phyloP scores from a whole-genome alignment of 805 yeast species.

The Nadsonia fulvescens region DNA sequence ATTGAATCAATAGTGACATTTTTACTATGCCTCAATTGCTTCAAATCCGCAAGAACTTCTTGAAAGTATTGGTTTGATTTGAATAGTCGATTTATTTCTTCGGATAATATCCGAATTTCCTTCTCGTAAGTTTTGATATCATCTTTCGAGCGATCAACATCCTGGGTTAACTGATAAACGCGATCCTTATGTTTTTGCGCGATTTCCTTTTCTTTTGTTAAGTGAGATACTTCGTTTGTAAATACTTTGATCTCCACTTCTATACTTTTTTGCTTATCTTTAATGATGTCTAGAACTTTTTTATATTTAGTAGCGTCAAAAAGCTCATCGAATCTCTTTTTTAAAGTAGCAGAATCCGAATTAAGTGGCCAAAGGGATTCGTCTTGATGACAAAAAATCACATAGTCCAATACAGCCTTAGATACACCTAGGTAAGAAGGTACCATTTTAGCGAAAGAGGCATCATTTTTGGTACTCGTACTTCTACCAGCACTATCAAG shows the following conservation, averaged over 20 bases:
- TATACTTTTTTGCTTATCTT: conserved; percentile 60
- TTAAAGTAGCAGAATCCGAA: conserved; percentile 73
- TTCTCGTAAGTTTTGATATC: conserved; percentile 32
- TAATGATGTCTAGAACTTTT: conserved; percentile 69
- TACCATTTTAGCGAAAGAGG: too few species aligned
- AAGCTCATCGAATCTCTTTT: conserved; percentile 88
- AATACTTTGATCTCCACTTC: conserved; percentile 54
- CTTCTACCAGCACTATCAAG: too few species aligned
- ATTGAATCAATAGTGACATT: conserved; percentile 32
- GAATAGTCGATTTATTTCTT: conserved; percentile 45
- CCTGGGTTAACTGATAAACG: conserved; percentile 24
- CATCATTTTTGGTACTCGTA: too few species aligned
- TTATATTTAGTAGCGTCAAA: conserved; percentile 90
- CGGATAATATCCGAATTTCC: conserved; percentile 34
- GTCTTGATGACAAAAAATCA: conserved; percentile 93
- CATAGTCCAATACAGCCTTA: conserved; percentile 72
- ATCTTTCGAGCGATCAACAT: conserved; percentile 27
- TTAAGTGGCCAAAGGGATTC: conserved; percentile 87
- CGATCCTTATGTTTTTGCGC: conserved; percentile 40
- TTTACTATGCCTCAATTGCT: conserved; percentile 33
- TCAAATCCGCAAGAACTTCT: conserved; percentile 43
- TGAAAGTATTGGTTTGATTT: conserved; percentile 71
- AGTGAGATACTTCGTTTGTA: conserved; percentile 62
- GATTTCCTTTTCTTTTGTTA: conserved; percentile 53
- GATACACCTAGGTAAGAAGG: conserved; percentile 81